Conservation (phyloP, 2,329 filamentous ascomycete species). For the Penicillium sp. region DNA sequence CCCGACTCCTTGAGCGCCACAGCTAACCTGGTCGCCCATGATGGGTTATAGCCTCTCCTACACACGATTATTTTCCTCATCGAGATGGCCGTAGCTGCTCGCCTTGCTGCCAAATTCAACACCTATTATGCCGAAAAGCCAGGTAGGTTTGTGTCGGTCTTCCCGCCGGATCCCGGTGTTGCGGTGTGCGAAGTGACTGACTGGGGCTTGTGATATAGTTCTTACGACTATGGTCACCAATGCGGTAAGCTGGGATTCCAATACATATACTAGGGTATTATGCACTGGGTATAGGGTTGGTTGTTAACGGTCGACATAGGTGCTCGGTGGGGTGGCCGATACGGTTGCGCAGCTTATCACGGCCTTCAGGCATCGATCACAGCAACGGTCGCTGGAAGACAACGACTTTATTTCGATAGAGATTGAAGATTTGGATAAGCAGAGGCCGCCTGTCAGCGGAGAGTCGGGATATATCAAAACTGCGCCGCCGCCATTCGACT, state of each 20-base stretch:
- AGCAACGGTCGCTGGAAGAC: conserved; percentile 52
- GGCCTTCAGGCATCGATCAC: conserved; percentile 64
- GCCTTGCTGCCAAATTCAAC: conserved; percentile 86
- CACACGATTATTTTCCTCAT: conserved; percentile 82
- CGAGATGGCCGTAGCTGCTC: conserved; percentile 82
- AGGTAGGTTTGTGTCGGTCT: conserved; percentile 52
- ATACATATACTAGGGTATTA: neutral
- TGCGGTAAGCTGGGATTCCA: conserved; percentile 59
- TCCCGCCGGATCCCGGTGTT: conserved; percentile 9
- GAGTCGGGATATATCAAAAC: conserved; percentile 66
- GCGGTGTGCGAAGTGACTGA: conserved; percentile 11
- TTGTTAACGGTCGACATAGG: conserved; percentile 40
- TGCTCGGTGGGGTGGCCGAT: conserved; percentile 92
- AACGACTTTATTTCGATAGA: conserved; percentile 80
- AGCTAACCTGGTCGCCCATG: conserved; percentile 11
- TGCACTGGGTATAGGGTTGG: neutral
- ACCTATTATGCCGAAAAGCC: conserved; percentile 89
- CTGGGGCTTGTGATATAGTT: conserved; percentile 52
- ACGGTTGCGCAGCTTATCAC: conserved; percentile 94
- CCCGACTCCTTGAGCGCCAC: neutral
- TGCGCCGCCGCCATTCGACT: conserved; percentile 85
- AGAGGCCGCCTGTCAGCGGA: conserved; percentile 65
- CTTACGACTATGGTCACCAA: conserved; percentile 99
- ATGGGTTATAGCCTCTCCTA: conserved; percentile 70
- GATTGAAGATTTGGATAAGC: conserved; percentile 81